phyloP scores from a whole-genome alignment of 257 asterid species.

The Nicotiana obtusifolia region DNA sequence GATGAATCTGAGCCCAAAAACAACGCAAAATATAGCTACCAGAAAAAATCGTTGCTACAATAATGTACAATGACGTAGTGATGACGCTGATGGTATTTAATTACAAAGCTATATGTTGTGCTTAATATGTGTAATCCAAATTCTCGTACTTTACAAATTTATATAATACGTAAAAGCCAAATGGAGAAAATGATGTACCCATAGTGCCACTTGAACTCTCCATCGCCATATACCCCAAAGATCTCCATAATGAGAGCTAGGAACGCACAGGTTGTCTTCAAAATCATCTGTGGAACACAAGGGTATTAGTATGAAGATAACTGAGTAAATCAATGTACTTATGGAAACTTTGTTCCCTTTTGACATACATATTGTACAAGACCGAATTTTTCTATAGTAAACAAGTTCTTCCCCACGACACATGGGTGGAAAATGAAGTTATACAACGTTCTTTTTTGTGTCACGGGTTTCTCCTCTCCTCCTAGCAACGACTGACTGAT shows the following conservation, averaged over 20 bases:
- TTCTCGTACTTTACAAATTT: neutral
- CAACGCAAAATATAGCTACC: neutral
- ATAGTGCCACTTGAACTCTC: constrained; percentile 80
- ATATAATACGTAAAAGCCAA: neutral
- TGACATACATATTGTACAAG: constrained; percentile 80
- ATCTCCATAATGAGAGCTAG: constrained; percentile 73
- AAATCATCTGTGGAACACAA: constrained; percentile 63
- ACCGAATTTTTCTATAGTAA: constrained; percentile 73
- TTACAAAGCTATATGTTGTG: neutral
- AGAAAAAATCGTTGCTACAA: neutral
- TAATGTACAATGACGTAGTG: neutral
- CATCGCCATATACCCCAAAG: constrained; percentile 89
- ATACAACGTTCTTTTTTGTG: constrained; percentile 27
- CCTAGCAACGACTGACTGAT: constrained; percentile 59
- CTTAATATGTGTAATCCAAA: neutral
- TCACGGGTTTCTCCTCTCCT: constrained; percentile 25
- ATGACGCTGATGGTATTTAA: neutral
- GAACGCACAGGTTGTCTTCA: constrained; percentile 80
- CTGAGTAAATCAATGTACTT: neutral
- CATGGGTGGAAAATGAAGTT: constrained; percentile 62
- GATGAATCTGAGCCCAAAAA: neutral
- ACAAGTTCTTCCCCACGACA: constrained; percentile 59
- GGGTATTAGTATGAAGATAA: neutral
- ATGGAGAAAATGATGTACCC: constrained; percentile 48
- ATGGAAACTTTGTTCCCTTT: neutral